Percentiles rank a stretch among this genome's conserved stretches.
These are phyloP conservation scores for Penicillium sp. DNA, from an alignment of 2,329 filamentous ascomycete species.

Conservation along the genomic window DNA sequence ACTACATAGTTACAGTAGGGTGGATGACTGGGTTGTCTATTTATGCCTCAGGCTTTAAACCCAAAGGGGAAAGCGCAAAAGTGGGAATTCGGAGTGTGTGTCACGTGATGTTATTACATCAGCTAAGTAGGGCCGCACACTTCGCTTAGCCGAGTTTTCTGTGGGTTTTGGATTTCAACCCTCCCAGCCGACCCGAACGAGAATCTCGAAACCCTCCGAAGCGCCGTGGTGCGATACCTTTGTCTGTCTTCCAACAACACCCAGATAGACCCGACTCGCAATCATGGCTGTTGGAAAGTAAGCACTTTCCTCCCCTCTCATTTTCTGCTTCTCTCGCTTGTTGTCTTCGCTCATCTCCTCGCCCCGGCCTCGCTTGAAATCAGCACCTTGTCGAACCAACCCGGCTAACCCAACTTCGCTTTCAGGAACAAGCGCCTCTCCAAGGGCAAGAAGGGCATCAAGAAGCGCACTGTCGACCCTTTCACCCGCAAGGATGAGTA, in stretches of 20 bases:
- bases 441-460: slow-evolving; percentile 99
- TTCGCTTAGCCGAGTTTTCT: slow-evolving; percentile 47
- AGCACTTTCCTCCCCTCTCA: slow-evolving; percentile 31
- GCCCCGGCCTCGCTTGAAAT: slow-evolving; percentile 2
- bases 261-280: slow-evolving; percentile 53
- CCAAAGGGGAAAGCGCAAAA: not conserved
- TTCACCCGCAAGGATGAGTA: slow-evolving; percentile 99
- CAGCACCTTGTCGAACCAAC: slow-evolving; percentile 8
- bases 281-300: slow-evolving; percentile 80
- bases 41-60: not conserved
- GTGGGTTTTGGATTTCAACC: slow-evolving; percentile 42
- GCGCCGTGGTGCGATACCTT: slow-evolving; percentile 38
- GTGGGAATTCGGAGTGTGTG: slow-evolving; percentile 5
- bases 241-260: slow-evolving; percentile 41
- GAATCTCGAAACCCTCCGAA: slow-evolving; percentile 38
- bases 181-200: slow-evolving; percentile 33
- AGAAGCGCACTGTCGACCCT: slow-evolving; percentile 98
- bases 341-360: slow-evolving; percentile 2
- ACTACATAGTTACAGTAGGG: too few relatives aligned
- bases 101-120: slow-evolving; percentile 29
- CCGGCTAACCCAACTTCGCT: slow-evolving; percentile 14
- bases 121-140: slow-evolving; percentile 31
- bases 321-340: slow-evolving; percentile 2
- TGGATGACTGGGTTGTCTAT: not conserved
- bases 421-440: slow-evolving; percentile 98